Percentiles rank a stretch among this genome's conserved stretches.
Evolutionary conservation across 2,329 filamentous ascomycete species (phyloP).

Genomic region (Hirsutella rhossiliensis): DNA sequence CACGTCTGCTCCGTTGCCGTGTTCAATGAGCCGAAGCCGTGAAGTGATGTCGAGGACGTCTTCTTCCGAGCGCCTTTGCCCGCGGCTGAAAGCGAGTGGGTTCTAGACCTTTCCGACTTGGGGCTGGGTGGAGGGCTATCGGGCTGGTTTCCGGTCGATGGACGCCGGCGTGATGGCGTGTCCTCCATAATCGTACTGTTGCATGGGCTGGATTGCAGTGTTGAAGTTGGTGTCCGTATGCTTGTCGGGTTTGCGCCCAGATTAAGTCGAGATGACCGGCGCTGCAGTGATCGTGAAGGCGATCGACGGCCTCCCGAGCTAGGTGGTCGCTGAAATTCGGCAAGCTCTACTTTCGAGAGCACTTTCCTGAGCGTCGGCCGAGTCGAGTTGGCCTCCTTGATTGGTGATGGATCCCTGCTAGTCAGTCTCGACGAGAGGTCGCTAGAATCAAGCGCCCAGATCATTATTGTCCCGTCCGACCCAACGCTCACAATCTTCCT

Average conservation of each 20-base stretch:
- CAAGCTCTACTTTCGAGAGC: slow-evolving; percentile 75
- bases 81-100: slow-evolving; percentile 43
- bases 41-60: slow-evolving; percentile 31
- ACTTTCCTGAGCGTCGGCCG: slow-evolving; percentile 74
- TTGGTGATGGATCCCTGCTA: slow-evolving; percentile 42
- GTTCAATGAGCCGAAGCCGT: slow-evolving; percentile 42
- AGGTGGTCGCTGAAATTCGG: slow-evolving; percentile 56
- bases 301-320: slow-evolving; percentile 35
- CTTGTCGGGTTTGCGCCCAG: slow-evolving; percentile 21
- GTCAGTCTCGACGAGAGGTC: slow-evolving; percentile 27
- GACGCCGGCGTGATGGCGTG: slow-evolving; percentile 35
- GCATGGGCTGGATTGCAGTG: slow-evolving; percentile 28
- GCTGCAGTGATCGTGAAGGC: slow-evolving; percentile 40
- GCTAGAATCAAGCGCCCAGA: slow-evolving; percentile 51
- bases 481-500: slow-evolving; percentile 61
- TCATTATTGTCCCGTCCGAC: slow-evolving; percentile 72
- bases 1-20: slow-evolving; percentile 54
- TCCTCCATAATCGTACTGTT: slow-evolving; percentile 27
- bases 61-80: slow-evolving; percentile 35
- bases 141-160: slow-evolving; percentile 29
- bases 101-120: slow-evolving; percentile 31
- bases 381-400: slow-evolving; percentile 38
- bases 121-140: slow-evolving; percentile 39
- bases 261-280: slow-evolving; percentile 41
- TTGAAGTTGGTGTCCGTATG: slow-evolving; percentile 26